Conservation (phyloP, 1,284 basidiomycete species). For the Ganoderma meredithae region DNA sequence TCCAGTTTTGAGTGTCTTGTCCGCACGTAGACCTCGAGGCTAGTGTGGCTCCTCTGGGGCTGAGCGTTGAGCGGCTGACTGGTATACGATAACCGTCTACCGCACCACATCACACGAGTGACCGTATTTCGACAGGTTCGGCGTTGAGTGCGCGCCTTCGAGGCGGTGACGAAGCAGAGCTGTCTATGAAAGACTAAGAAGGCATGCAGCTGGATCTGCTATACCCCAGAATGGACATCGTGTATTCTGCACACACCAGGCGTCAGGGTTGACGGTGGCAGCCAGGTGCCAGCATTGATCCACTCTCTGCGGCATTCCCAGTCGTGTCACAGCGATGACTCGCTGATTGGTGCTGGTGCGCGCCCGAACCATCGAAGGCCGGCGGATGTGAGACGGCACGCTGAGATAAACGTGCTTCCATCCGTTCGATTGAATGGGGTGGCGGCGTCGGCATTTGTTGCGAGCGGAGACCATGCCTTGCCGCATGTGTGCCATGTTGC, state of each 20-base stretch:
- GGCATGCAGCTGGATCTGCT: slow-evolving; percentile 1
- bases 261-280: not conserved
- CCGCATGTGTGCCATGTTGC: not conserved
- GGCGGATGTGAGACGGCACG: slow-evolving; percentile 11
- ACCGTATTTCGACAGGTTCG: not conserved
- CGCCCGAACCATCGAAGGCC: not conserved
- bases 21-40: not conserved
- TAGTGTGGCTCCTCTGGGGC: not conserved
- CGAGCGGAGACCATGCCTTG: not conserved
- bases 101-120: not conserved
- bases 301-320: not conserved
- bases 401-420: slow-evolving; percentile 13
- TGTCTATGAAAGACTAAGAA: not conserved
- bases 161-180: not conserved
- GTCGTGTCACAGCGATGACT: slow-evolving; percentile 1
- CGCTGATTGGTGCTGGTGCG: slow-evolving; percentile 6
- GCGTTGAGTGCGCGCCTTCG: not conserved
- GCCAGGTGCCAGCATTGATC: not conserved
- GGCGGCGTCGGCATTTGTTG: slow-evolving; percentile 7
- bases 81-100: not conserved
- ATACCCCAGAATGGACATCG: not conserved
- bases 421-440: slow-evolving; percentile 10
- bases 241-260: not conserved
- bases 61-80: not conserved
- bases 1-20: not conserved